These are phyloP conservation scores for Paracorniculantispora psalliotae DNA, from an alignment of 2,329 filamentous ascomycete species.

Conservation along the genomic window DNA sequence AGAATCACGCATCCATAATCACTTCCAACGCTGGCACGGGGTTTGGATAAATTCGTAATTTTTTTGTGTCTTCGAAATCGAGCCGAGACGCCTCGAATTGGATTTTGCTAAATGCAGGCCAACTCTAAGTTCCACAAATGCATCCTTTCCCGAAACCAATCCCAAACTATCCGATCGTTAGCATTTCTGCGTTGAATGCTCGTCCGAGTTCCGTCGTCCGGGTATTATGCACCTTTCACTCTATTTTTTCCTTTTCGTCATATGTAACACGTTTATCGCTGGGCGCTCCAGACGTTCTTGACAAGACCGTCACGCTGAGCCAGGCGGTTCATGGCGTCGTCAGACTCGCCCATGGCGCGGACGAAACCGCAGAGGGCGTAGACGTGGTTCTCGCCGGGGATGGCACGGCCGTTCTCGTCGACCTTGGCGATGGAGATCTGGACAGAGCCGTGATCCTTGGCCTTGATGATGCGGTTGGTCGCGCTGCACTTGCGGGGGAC, in stretches of 20 bases:
- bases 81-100: slow-evolving; percentile 44
- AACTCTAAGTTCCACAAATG: slow-evolving; percentile 38
- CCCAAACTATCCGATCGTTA: slow-evolving; percentile 21
- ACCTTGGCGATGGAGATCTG: slow-evolving; percentile 98
- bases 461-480: slow-evolving; percentile 99
- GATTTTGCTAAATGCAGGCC: slow-evolving; percentile 39
- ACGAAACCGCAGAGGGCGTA: slow-evolving; percentile 98
- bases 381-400: slow-evolving; percentile 92
- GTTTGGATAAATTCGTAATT: slow-evolving; percentile 23
- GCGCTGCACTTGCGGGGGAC: slow-evolving; percentile 98
- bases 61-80: slow-evolving; percentile 37
- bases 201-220: slow-evolving; percentile 9
- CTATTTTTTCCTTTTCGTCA: slow-evolving; percentile 12
- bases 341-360: slow-evolving; percentile 94
- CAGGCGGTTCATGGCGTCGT: slow-evolving; percentile 93
- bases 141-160: slow-evolving; percentile 33
- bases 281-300: slow-evolving; percentile 91
- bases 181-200: slow-evolving; percentile 4
- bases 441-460: slow-evolving; percentile 98
- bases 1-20: slow-evolving; percentile 22
- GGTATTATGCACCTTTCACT: slow-evolving; percentile 19
- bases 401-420: slow-evolving; percentile 93
- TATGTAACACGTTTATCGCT: slow-evolving; percentile 44
- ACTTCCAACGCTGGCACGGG: slow-evolving; percentile 20
- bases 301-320: slow-evolving; percentile 93